A percentile compares a stretch with the other conserved stretches of the same genome.
phyloP scores from a whole-genome alignment of 306 rosid species.

The Medicago lupulina region DNA sequence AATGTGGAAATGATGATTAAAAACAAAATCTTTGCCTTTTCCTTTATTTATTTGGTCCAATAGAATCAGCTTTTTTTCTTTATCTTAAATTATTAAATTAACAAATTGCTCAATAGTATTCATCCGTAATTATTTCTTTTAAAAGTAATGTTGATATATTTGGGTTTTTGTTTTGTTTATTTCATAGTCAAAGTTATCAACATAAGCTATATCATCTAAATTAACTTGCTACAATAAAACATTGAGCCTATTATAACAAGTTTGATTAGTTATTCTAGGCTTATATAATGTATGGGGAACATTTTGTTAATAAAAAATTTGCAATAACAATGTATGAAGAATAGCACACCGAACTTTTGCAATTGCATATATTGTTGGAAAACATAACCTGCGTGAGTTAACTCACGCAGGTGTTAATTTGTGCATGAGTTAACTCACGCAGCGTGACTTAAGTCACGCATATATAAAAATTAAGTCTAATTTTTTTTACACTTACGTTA shows the following conservation, averaged over 20 bases:
- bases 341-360: no score
- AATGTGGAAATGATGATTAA: constrained; percentile 43
- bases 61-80: constrained; percentile 36
- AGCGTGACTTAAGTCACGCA: no score
- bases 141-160: constrained; percentile 30
- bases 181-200: constrained; percentile 15
- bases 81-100: constrained; percentile 14
- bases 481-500: no score
- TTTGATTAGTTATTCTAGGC: no score
- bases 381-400: no score
- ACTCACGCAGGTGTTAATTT: no score
- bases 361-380: no score
- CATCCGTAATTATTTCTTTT: constrained; percentile 22
- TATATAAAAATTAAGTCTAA: no score
- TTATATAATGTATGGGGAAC: constrained; percentile 19
- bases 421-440: no score
- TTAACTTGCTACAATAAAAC: constrained; percentile 1
- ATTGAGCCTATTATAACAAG: no score
- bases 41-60: constrained; percentile 39
- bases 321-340: constrained; percentile 13
- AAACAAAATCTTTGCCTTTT: constrained; percentile 36
- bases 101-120: constrained; percentile 19
- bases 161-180: constrained; percentile 12
- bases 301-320: constrained; percentile 29
- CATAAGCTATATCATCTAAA: neutral